These are phyloP conservation scores for Sporisorium exsertum DNA, from an alignment of 1,284 basidiomycete genomes.

Conservation along the genomic window DNA sequence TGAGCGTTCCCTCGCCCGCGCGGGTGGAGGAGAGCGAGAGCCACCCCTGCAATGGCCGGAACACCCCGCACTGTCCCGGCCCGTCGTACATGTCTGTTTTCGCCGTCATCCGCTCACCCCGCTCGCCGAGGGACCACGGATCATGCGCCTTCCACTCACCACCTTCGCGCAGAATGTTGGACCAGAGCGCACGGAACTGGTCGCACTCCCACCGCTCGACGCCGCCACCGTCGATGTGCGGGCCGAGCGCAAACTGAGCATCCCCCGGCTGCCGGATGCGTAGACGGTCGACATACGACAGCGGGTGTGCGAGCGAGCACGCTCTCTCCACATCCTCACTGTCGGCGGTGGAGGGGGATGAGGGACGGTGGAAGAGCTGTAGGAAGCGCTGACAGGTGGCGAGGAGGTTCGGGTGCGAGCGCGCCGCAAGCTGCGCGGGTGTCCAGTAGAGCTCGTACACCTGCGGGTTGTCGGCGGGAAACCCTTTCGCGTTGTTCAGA, in stretches of 20 bases:
- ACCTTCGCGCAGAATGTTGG: constrained; percentile 74
- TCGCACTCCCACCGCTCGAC: constrained; percentile 84
- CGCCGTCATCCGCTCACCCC: constrained; percentile 47
- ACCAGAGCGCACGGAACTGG: constrained; percentile 75
- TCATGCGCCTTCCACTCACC: constrained; percentile 72
- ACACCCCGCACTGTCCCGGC: constrained; percentile 76
- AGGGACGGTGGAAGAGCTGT: constrained; percentile 50
- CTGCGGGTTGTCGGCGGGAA: constrained; percentile 56
- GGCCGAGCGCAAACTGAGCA: constrained; percentile 77
- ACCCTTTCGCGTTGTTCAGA: constrained; percentile 53
- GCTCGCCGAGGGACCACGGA: constrained; percentile 67
- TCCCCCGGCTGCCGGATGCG: constrained; percentile 81
- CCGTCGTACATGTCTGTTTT: constrained; percentile 58
- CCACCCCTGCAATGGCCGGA: constrained; percentile 83
- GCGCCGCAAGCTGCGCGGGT: constrained; percentile 41
- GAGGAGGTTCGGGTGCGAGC: constrained; percentile 48
- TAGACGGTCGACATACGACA: constrained; percentile 82
- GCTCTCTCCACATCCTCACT: constrained; percentile 56
- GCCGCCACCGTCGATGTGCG: constrained; percentile 81
- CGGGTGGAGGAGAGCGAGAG: constrained; percentile 75
- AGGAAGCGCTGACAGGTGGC: constrained; percentile 42
- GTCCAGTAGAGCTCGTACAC: constrained; percentile 64
- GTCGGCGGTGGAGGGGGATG: not conserved
- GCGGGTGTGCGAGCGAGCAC: constrained; percentile 75
- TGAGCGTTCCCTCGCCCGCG: constrained; percentile 79